Conservation (phyloP, 768 basidiomycete genomes). For the Boletus vermiculosoides region DNA sequence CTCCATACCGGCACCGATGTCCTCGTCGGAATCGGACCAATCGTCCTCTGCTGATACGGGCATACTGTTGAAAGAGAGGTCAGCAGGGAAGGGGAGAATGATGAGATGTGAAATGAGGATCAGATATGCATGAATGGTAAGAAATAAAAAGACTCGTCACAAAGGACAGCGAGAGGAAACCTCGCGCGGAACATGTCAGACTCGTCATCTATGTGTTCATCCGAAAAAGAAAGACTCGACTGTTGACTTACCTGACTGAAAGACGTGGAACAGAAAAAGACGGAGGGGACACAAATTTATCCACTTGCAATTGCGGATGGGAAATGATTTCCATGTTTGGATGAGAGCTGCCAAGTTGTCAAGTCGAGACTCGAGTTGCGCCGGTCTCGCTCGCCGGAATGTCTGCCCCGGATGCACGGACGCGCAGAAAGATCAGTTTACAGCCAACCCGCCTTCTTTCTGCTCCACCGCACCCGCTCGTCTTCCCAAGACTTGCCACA, state of each 20-base stretch:
- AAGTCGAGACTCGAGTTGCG: background rate
- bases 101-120: conserved; percentile 32
- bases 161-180: conserved; percentile 54
- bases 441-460: conserved; percentile 55
- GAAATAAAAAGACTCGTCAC: conserved; percentile 63
- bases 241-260: conserved; percentile 19
- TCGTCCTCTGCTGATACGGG: conserved; percentile 49
- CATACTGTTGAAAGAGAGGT: conserved; percentile 33
- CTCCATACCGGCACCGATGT: conserved; percentile 52
- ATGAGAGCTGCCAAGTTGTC: background rate
- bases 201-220: conserved; percentile 74
- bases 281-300: conserved; percentile 3
- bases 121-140: conserved; percentile 97
- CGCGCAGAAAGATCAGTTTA: conserved; percentile 61
- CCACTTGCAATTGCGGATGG: conserved; percentile 1
- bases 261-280: conserved; percentile 1
- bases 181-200: conserved; percentile 62
- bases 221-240: conserved; percentile 22
- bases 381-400: conserved; percentile 33
- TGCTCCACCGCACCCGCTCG: conserved; percentile 18
- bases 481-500: conserved; percentile 45
- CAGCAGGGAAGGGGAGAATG: conserved; percentile 3
- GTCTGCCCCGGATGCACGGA: conserved; percentile 67
- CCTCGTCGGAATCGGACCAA: conserved; percentile 84
- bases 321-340: conserved; percentile 21